Evolutionary conservation across 305 asterid species (phyloP), one percentile per base, ranked within the genome.

Genomic region (Andrographis paniculata): DNA sequence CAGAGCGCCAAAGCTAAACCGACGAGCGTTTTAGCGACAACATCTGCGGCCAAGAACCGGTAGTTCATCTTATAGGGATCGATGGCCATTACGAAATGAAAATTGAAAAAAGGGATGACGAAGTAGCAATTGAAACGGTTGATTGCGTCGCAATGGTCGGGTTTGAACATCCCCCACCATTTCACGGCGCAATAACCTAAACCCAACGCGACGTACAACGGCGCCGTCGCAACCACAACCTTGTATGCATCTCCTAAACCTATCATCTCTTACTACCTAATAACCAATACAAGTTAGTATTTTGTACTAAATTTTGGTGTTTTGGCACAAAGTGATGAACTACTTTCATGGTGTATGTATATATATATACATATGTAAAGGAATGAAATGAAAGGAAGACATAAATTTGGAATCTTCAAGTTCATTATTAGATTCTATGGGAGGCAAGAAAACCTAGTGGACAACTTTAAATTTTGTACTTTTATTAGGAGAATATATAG

Each of bases 41-140:
- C 68, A 14, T 83, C 91, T 0, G 79, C 89, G 0, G 45, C 58
- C 0, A 87, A 54, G 68, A 83, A 87, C 0, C 58, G 64, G 20
- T 12, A 74, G 42, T 87, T 87, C 84, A 80, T 64, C 10, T 36
- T 45, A 60, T 84, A 83, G 13, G 95, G 93, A 20, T 83, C 31
- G 12, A 83, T 69, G 14, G 61, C 48, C 17, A 74, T 35, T 6
- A 67, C 55, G 68, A 87, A 80, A 0, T 74, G 68, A 45, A 83
- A 87, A 14, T 64, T 57, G 69, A 80, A 83, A 50, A 87, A 80
- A 0, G 96, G 95, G 40, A 83, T 28, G 22, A 81, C 55, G 70
- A 78, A 80, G 27, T 70, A 87, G 27, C 83, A 80, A 40, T 67
- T 78, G 66, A 87, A 77, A 2, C 80, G 76, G 48, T 77, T 85